Base-by-base conservation (phyloP, 2,329 filamentous ascomycete species). In the Diplodia corticola region DNA sequence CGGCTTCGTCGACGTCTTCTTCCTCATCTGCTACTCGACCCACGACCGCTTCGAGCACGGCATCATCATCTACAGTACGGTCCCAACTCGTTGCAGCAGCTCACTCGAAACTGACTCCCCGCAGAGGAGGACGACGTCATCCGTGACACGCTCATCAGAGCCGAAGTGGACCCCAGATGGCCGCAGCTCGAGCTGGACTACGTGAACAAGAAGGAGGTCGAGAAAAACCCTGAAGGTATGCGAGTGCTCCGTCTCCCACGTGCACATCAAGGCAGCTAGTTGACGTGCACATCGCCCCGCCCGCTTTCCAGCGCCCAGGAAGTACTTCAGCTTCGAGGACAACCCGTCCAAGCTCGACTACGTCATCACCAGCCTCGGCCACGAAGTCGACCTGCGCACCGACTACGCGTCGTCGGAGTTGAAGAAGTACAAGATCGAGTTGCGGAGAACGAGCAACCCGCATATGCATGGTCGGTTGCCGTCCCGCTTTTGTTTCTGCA, bases 1-100 rank as follows among this genome's bases (percentile, higher is more conserved):
- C 26, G 49, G 49, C 15, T 53, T 53, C 26, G 49, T 53, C 5
- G 49, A 53, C 7, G 49, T 53, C 24, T 53, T 53, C 24, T 53
- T 53, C 49, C 49, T 53, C 49, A 53, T 53, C 26, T 53, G 49
- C 49, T 53, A 53, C 49, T 53, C 49, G 15, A 53, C 22, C 24
- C 26, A 28, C 17, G 49, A 53, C 24, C 49, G 49, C 7, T 53
- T 53, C 49, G 49, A 53, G 26, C 49, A 28, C 22, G 49, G 49
- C 15, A 53, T 53, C 49, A 53, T 53, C 26, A 30, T 53, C 7
- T 53, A 53, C 26, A 53, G 49, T 53, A 53, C 15, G 22, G n/a
- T n/a, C n/a, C 17, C 7, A 4, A 53, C 5, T 17, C 24, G 13
- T 7, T 24, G 24, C 48, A 15, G 9, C 48, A 44, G n/a, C n/a